Base-by-base conservation (phyloP, 1,139 yeast species). In the Hyphopichia fennica region DNA sequence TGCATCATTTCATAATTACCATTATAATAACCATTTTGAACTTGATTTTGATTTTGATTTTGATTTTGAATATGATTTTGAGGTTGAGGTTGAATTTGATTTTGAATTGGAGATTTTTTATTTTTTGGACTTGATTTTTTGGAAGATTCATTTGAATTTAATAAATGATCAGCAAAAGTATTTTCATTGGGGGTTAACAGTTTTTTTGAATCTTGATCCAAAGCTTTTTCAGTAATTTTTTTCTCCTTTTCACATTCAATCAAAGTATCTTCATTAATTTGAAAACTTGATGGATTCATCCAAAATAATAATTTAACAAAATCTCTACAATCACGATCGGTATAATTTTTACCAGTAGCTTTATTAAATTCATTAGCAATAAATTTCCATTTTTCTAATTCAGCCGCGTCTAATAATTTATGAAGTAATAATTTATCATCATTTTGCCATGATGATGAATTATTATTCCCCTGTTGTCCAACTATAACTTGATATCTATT, bases 401-500 rank as follows among this genome's bases (percentile, higher is more conserved):
- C 95, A 2, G 86, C 90, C 34, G 77, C 81, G 56, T 86, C 93
- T 13, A 85, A 62, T 15, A 82, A 52, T 25, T 60, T 60, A 48
- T 77, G 81, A 35, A 85, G 65, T 17, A 70, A 68, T n/a, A 62
- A 47, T 13, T 79, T 75, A 58, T 84, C 90, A 17, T 78, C 80
- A 1, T 68, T 55, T 18, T 77, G 80, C 87, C 90, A 84, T 33
- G 79, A 75, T 28, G 82, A 77, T 4, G 83, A 74, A 19, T 87
- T 86, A 41, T 72, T 71, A 49, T 87, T 85, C 3, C 95, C 93
- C 53, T 86, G 95, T 58, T 86, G 95, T 2, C 95, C 95, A 45
- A 86, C 85, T 41, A 86, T 72, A 5, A 86, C 95, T 57, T 86
- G 95, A 56, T 86, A 86, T 46, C 95, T 64, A 57, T 86, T 86